phyloP scores from a whole-genome alignment of 495 filamentous ascomycete genomes.

The Penicillium nucicola region DNA sequence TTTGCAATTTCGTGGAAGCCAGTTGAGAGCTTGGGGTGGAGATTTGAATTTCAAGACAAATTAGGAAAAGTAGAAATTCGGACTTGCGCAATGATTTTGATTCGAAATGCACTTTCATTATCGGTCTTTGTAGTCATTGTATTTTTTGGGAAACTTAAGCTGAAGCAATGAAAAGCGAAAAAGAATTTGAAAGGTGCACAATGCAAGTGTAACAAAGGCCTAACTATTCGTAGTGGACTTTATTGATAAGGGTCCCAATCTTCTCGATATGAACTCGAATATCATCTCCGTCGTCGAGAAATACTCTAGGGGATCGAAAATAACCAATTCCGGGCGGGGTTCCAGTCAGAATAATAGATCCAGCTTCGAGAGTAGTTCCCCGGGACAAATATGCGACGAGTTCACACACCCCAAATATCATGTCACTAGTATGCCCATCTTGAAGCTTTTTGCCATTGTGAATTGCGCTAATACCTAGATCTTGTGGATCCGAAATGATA shows the following conservation, averaged over 20 bases:
- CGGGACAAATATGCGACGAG: conserved; percentile 63
- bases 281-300: conserved; percentile 47
- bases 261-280: conserved; percentile 45
- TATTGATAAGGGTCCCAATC: conserved; percentile 20
- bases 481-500: conserved; percentile 1
- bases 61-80: too few relatives aligned
- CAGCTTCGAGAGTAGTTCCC: conserved; percentile 65
- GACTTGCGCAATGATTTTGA: too few relatives aligned
- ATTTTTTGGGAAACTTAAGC: too few relatives aligned
- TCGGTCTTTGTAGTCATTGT: too few relatives aligned
- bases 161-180: too few relatives aligned
- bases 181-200: too few relatives aligned
- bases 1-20: too few relatives aligned
- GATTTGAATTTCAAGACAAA: too few relatives aligned
- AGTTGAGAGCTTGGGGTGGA: too few relatives aligned
- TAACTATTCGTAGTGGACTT: conserved; percentile 19
- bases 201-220: too few relatives aligned
- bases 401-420: conserved; percentile 62
- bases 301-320: conserved; percentile 39
- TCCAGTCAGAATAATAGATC: conserved; percentile 70
- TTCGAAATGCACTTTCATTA: too few relatives aligned
- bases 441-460: conserved; percentile 62
- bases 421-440: too few relatives aligned
- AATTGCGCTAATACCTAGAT: conserved; percentile 52
- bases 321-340: conserved; percentile 40